Conservation (phyloP, 2,329 filamentous ascomycete genomes). For the Xylariaceae sp. region DNA sequence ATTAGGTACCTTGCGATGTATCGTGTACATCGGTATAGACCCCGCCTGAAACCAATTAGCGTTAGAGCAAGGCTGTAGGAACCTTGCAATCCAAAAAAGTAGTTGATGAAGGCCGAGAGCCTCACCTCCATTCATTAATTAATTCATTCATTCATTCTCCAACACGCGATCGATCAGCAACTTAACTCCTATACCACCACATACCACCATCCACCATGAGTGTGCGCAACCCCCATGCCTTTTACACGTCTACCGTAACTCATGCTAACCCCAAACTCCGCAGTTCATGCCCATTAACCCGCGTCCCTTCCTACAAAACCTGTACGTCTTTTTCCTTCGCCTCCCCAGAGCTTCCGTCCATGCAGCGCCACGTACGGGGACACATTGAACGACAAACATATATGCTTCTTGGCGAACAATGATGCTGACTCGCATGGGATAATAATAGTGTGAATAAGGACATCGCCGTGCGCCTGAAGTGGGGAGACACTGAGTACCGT, state of each 20-base stretch:
- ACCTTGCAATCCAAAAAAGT: conserved; percentile 6
- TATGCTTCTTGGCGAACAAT: conserved; percentile 1
- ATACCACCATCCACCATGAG: conserved; percentile 38
- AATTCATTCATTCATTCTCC: too few species aligned
- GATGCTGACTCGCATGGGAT: background rate
- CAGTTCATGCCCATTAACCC: conserved; percentile 94
- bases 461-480: conserved; percentile 92
- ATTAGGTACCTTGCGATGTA: background rate
- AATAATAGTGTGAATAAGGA: conserved; percentile 77
- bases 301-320: conserved; percentile 90
- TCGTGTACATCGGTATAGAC: background rate
- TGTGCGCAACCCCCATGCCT: conserved; percentile 29
- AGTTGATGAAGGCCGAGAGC: conserved; percentile 1
- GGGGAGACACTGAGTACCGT: conserved; percentile 97
- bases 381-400: conserved; percentile 8
- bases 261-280: background rate
- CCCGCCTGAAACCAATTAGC: conserved; percentile 2
- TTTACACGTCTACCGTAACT: background rate
- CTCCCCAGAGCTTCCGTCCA: background rate
- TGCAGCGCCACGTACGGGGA: conserved; percentile 9
- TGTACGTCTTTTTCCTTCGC: conserved; percentile 59
- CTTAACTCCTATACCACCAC: conserved; percentile 15
- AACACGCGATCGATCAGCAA: conserved; percentile 10
- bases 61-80: background rate
- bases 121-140: background rate